phyloP scores from a whole-genome alignment of 73 alveolate species.

The Tetrahymena elliotti region DNA sequence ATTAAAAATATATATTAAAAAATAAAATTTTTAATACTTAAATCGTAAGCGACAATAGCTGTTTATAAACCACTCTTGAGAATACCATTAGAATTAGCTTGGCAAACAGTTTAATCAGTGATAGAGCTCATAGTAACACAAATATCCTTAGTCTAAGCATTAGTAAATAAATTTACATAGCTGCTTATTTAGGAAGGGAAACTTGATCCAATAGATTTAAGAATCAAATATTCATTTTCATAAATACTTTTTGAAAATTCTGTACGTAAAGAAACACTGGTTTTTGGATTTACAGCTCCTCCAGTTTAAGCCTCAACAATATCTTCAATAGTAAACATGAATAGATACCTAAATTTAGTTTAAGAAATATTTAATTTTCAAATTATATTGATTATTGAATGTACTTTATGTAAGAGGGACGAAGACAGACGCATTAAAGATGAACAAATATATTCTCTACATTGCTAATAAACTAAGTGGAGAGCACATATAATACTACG shows the following conservation, averaged over 20 bases:
- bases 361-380: neutral
- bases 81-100: slow-evolving; percentile 11
- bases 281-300: neutral
- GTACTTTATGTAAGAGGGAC: slow-evolving; percentile 30
- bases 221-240: slow-evolving; percentile 22
- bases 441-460: slow-evolving; percentile 20
- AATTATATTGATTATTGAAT: neutral
- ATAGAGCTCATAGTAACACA: neutral
- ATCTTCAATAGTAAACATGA: slow-evolving; percentile 18
- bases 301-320: neutral
- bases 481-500: slow-evolving; percentile 4
- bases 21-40: slow-evolving; percentile 1
- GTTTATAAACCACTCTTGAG: slow-evolving; percentile 33
- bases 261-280: neutral
- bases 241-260: neutral
- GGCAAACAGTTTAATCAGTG: slow-evolving; percentile 15
- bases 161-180: neutral
- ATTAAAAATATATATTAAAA: neutral
- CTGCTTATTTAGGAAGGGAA: slow-evolving; percentile 19
- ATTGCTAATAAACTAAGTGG: neutral
- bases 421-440: neutral
- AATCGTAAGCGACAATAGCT: slow-evolving; percentile 26
- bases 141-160: slow-evolving; percentile 23
- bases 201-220: slow-evolving; percentile 15
- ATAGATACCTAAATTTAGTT: neutral